Evolutionary conservation across 2,329 filamentous ascomycete genomes (phyloP), one percentile per base, ranked within the genome.

Genomic region (Ustilaginoidea virens): DNA sequence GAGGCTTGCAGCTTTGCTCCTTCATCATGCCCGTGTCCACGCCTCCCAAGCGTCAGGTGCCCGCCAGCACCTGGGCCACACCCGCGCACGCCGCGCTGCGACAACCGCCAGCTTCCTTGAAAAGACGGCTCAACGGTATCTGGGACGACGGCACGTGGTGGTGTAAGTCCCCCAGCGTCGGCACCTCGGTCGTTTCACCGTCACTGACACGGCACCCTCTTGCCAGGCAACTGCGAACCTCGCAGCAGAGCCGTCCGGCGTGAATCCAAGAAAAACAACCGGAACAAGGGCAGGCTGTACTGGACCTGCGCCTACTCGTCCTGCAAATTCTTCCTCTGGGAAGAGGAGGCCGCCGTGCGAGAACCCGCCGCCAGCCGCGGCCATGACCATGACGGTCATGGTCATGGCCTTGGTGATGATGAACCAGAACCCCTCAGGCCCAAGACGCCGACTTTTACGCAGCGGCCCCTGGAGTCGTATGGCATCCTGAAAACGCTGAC

Each of bases 271-370:
- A 61, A 56, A 32, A 38, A 51, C 4, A 43, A 44, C 2, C 37
- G 35, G 15, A 63, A 61, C 39, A 46, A 52, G 25, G 59, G 58
- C 15, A 52, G 45, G 28, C 48, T 44, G 28, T 65, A 61, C 40
- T 62, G 52, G 44, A 50, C 45, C 7, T 65, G 61, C 39, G 39
- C 40, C n/a, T 40, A 42, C 6, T 43, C 45, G 5, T 45, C 47
- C 26, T 66, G 61, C 41, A 30, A 40, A 5, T 61, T 65, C 39
- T 66, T 61, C 33, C 38, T 63, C 14, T 65, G 54, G 52, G 46
- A 49, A n/a, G 52, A 61, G 6, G 45, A 48, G 2, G 56, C 58
- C 7, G 35, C 39, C 19, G 29, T 35, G 13, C 46, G 48, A 4
- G 46, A 32, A 5, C 27, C 35, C 7, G 38, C 22, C 8, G 26